phyloP scores from a whole-genome alignment of 2,329 filamentous ascomycete species.

The Alternaria triticimaculans region DNA sequence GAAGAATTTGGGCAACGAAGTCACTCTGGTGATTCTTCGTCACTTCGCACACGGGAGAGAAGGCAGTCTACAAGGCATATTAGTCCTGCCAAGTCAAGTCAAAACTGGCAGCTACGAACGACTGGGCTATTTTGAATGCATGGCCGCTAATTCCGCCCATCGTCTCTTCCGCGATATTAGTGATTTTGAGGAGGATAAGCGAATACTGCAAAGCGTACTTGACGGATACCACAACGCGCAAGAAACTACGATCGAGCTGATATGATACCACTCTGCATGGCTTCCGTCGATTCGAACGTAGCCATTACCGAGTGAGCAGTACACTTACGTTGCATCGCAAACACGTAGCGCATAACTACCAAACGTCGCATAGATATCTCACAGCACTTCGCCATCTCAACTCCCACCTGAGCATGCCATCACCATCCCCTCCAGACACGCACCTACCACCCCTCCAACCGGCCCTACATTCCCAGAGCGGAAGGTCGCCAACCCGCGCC shows the following conservation, averaged over 20 bases:
- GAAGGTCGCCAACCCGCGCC: not conserved
- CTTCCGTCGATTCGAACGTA: not conserved
- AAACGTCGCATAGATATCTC: not conserved
- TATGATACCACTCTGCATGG: not conserved
- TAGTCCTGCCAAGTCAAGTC: not conserved
- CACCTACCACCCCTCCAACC: not conserved
- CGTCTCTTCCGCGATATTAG: not conserved
- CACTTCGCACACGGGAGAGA: not conserved
- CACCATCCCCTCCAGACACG: not conserved
- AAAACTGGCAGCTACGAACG: not conserved
- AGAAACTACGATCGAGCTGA: not conserved
- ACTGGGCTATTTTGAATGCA: not conserved
- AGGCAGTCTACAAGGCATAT: not conserved
- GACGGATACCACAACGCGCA: not conserved
- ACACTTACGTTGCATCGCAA: rapidly evolving
- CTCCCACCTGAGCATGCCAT: too few species aligned
- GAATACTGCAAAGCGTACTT: not conserved
- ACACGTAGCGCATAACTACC: rapidly evolving
- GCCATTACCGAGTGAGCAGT: not conserved
- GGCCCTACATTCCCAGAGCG: not conserved
- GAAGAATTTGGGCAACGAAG: not conserved
- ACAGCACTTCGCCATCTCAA: not conserved
- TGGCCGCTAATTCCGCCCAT: too few species aligned
- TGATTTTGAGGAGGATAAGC: too few species aligned
- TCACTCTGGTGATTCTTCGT: not conserved